Percentiles rank a stretch among this genome's conserved stretches.
phyloP scores from a whole-genome alignment of 768 basidiomycete species.

The Rhodosporidiobolus odoratus region DNA sequence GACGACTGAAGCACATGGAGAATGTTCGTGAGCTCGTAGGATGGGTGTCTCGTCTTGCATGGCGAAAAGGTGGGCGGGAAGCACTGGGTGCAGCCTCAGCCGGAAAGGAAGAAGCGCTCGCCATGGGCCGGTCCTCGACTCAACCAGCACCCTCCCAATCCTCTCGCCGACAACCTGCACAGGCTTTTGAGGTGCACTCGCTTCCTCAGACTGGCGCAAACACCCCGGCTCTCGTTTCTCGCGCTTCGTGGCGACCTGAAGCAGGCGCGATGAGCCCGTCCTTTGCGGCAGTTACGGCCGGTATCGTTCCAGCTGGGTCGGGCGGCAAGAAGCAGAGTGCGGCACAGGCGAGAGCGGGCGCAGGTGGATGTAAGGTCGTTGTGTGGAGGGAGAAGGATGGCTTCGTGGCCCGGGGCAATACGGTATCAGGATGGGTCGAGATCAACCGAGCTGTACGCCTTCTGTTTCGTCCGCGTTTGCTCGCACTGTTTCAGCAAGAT shows the following conservation, averaged over 20 bases:
- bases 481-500: too few species aligned
- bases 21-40: slow-evolving; percentile 22
- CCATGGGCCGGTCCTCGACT: slow-evolving; percentile 29
- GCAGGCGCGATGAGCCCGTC: neutral
- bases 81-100: neutral
- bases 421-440: slow-evolving; percentile 35
- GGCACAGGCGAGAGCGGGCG: slow-evolving; percentile 14
- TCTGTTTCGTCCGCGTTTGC: neutral
- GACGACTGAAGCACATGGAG: slow-evolving; percentile 22
- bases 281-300: neutral
- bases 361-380: slow-evolving; percentile 36
- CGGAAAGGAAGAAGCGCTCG: slow-evolving; percentile 19
- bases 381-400: slow-evolving; percentile 30
- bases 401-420: slow-evolving; percentile 32
- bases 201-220: slow-evolving; percentile 18
- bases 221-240: slow-evolving; percentile 21
- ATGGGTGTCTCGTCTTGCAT: slow-evolving; percentile 25
- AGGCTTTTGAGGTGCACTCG: neutral
- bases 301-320: neutral
- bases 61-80: slow-evolving; percentile 12
- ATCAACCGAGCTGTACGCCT: slow-evolving; percentile 34
- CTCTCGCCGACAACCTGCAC: neutral
- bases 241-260: neutral
- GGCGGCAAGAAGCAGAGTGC: neutral
- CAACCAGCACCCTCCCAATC: neutral